Evolutionary conservation across 805 yeast species (phyloP).

Genomic region (Huiozyma naganishii): DNA sequence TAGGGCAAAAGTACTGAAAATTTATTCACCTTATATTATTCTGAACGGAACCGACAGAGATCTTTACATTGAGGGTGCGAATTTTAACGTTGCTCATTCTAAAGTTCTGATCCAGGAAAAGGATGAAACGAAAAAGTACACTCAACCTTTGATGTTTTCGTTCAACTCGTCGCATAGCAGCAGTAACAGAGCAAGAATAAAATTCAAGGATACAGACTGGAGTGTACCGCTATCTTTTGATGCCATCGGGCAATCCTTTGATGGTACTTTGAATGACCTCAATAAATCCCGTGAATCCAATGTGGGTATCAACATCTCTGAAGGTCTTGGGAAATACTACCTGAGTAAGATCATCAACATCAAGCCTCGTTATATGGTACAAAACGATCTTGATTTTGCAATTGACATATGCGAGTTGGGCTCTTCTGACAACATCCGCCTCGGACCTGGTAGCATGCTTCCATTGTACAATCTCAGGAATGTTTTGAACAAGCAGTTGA

Average conservation of each 20-base stretch:
- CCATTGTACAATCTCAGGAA: constrained; percentile 56
- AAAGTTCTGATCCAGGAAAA: constrained; percentile 20
- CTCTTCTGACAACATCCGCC: constrained; percentile 37
- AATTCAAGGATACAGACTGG: constrained; percentile 59
- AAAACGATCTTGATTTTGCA: constrained; percentile 47
- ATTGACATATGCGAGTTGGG: constrained; percentile 62
- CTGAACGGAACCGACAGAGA: constrained; percentile 70
- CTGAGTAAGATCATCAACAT: constrained; percentile 68
- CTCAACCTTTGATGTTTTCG: constrained; percentile 74
- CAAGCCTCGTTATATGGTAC: constrained; percentile 71
- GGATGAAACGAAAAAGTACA: constrained; percentile 22
- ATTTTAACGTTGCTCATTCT: constrained; percentile 42
- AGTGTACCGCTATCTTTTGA: constrained; percentile 74
- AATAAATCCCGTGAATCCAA: constrained; percentile 52
- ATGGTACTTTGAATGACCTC: constrained; percentile 38
- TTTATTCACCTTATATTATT: constrained; percentile 80
- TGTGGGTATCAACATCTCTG: constrained; percentile 63
- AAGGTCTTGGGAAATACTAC: constrained; percentile 78
- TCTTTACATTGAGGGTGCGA: constrained; percentile 46
- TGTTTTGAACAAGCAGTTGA: constrained; percentile 46
- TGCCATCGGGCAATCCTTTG: constrained; percentile 76
- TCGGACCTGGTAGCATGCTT: constrained; percentile 36
- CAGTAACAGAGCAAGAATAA: constrained; percentile 54
- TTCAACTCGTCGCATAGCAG: constrained; percentile 50
- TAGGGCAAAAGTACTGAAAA: constrained; percentile 47